These are phyloP conservation scores for Neurospora discreta DNA, from an alignment of 495 filamentous ascomycete genomes.

Conservation along the genomic window DNA sequence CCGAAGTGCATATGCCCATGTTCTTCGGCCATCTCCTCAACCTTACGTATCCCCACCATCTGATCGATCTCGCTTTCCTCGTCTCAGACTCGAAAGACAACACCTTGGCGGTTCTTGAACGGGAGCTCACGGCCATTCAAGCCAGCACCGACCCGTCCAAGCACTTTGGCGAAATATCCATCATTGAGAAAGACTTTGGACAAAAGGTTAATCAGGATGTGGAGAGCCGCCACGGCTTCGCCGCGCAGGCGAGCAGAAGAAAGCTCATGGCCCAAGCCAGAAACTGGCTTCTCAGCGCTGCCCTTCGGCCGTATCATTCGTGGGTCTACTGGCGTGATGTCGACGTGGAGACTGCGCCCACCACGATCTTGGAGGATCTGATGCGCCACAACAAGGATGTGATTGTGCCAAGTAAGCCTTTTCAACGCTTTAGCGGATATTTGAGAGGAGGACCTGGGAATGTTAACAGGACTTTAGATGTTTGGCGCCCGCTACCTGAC, in stretches of 20 bases:
- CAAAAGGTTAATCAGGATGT: constrained; percentile 98
- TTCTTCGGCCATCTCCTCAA: constrained; percentile 95
- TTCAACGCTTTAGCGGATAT: not conserved
- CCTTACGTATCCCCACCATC: constrained; percentile 92
- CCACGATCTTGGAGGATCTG: constrained; percentile 91
- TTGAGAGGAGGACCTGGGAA: not conserved
- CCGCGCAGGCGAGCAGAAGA: constrained; percentile 82
- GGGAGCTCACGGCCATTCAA: constrained; percentile 72
- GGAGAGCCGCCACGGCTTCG: constrained; percentile 94
- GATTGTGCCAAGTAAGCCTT: constrained; percentile 90
- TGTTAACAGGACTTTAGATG: constrained; percentile 47
- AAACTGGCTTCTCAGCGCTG: constrained; percentile 94
- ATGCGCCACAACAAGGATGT: constrained; percentile 99
- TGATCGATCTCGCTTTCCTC: constrained; percentile 92
- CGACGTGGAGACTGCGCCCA: constrained; percentile 93
- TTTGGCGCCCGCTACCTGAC: constrained; percentile 96
- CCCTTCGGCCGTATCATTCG: constrained; percentile 85
- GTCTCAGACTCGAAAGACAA: constrained; percentile 96
- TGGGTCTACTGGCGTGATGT: constrained; percentile 99
- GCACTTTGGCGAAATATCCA: constrained; percentile 91
- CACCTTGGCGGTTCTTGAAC: constrained; percentile 64
- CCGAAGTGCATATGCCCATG: constrained; percentile 88
- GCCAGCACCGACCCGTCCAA: constrained; percentile 61
- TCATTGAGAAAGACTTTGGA: constrained; percentile 98
- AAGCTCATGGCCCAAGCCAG: constrained; percentile 97